Base-by-base conservation (phyloP, 2,329 filamentous ascomycete genomes). In the Aureobasidium namibiae region DNA sequence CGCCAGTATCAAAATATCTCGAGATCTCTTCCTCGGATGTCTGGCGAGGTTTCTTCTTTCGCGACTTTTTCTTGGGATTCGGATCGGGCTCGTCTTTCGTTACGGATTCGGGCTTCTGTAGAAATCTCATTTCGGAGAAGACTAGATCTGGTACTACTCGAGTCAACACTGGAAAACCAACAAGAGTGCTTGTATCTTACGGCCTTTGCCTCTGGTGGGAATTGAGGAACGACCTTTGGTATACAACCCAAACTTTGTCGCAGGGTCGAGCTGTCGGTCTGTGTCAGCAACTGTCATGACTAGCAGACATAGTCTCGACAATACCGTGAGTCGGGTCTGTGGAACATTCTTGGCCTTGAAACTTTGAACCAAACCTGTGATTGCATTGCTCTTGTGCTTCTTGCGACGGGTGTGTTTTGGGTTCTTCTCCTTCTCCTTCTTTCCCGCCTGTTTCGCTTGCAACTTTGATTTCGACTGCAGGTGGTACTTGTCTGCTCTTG, bases 111-210 rank as follows among this genome's bases (percentile, higher is more conserved):
- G 70, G 67, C 59, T 72, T 72, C 58, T 74, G 73, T 42, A 80
- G 64, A 61, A 79, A 80, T 24, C 70, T 74, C 74, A 80, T 77
- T 64, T 79, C 76, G 29, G 77, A 77, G 67, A 80, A 80, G 29
- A 76, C 74, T 41, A 80, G 70, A 66, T 80, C 77, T 29, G 78
- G 78, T 53, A 80, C 78, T 80, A 64, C 60, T 10, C 7, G n/a
- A n/a, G 38, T 67, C 56, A 67, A 64, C 48, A 52, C 38, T 16
- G 61, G 29, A 49, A 54, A 56, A 69, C 42, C 58, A 63, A 63
- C 14, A 59, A 57, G 59, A 59, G 50, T 50, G 33, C 36, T 41
- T 31, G 45, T 13, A 67, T 67, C 78, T 67, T 64, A 70, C 69
- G 61, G 21, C 75, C 76, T 65, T 70, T 70, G 23, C 75, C 72